A percentile compares a stretch with the other conserved stretches of the same genome.
Evolutionary conservation across 768 basidiomycete genomes (phyloP).

Genomic region (Lactifluus piperatus): DNA sequence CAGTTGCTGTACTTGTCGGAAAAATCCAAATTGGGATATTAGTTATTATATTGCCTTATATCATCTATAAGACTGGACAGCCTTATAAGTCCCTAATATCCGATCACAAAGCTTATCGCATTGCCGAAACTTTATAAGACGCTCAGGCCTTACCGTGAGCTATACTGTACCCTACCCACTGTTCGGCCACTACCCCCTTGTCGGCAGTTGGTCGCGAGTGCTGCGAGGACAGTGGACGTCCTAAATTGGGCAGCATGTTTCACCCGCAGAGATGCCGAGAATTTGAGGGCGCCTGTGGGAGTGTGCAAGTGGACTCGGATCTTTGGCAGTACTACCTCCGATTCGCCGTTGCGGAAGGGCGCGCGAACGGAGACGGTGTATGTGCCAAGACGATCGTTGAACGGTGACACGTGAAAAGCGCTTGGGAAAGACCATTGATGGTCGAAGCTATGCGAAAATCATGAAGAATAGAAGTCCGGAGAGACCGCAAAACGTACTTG

Average conservation of each 20-base stretch:
- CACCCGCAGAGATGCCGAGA: slow-evolving; percentile 39
- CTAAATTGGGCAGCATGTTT: neutral
- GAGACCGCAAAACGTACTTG: neutral
- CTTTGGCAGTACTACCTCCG: slow-evolving; percentile 9
- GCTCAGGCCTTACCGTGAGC: too few species aligned
- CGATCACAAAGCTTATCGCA: too few species aligned
- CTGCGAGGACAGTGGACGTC: slow-evolving; percentile 29
- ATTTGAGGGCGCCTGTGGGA: slow-evolving; percentile 37
- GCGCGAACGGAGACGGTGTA: slow-evolving; percentile 48
- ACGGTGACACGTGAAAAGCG: slow-evolving; percentile 68
- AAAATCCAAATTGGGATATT: too few species aligned
- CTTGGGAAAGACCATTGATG: slow-evolving; percentile 60
- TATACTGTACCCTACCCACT: too few species aligned
- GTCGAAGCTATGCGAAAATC: slow-evolving; percentile 37
- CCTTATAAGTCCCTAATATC: too few species aligned
- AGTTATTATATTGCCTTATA: too few species aligned
- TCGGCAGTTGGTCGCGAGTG: slow-evolving; percentile 33
- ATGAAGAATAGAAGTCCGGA: neutral
- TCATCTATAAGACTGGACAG: too few species aligned
- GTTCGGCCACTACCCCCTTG: too few species aligned
- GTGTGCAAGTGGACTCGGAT: slow-evolving; percentile 33
- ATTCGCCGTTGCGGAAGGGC: slow-evolving; percentile 30
- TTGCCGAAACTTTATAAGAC: too few species aligned
- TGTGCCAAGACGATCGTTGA: slow-evolving; percentile 61
- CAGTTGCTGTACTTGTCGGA: too few species aligned